Percentiles rank a stretch among this genome's conserved stretches.
Evolutionary conservation across 2,329 filamentous ascomycete species (phyloP).

Genomic region (Ophiocordyceps robertsii): DNA sequence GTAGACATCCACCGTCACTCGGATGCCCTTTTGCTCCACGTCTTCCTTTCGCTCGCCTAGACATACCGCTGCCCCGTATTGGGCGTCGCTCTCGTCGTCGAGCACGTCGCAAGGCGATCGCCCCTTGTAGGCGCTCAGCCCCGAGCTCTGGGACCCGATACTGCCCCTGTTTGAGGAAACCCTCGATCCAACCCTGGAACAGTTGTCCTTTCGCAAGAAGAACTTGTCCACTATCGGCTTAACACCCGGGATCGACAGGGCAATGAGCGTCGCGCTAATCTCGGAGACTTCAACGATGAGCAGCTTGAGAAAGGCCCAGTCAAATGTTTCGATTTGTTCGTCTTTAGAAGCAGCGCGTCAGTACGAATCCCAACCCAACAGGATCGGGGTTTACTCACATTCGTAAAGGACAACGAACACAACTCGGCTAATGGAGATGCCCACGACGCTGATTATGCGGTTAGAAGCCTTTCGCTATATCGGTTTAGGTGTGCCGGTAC

Average conservation of each 20-base stretch:
- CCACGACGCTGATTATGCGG: too few species aligned
- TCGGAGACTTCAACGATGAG: conserved; percentile 35
- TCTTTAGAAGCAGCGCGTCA: background rate
- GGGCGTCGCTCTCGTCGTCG: too few species aligned
- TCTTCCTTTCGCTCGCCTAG: too few species aligned
- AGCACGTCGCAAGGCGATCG: too few species aligned
- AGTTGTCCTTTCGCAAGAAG: conserved; percentile 12
- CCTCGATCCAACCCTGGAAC: conserved; percentile 7
- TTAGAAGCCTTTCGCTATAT: too few species aligned
- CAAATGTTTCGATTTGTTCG: background rate
- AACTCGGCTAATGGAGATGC: too few species aligned
- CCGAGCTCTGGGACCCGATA: background rate
- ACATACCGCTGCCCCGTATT: too few species aligned
- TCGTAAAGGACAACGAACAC: too few species aligned
- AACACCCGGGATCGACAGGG: conserved; percentile 34
- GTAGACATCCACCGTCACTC: too few species aligned
- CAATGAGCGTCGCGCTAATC: conserved; percentile 33
- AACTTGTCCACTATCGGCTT: conserved; percentile 30
- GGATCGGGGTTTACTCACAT: too few species aligned
- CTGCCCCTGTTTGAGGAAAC: background rate
- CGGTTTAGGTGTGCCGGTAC: conserved; percentile 13
- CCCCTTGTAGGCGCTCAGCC: background rate
- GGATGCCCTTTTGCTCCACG: too few species aligned
- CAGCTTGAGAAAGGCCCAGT: conserved; percentile 10
- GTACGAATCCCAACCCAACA: too few species aligned